Conservation (phyloP, 495 filamentous ascomycete genomes). For the Lasiosphaeriaceae sp. region DNA sequence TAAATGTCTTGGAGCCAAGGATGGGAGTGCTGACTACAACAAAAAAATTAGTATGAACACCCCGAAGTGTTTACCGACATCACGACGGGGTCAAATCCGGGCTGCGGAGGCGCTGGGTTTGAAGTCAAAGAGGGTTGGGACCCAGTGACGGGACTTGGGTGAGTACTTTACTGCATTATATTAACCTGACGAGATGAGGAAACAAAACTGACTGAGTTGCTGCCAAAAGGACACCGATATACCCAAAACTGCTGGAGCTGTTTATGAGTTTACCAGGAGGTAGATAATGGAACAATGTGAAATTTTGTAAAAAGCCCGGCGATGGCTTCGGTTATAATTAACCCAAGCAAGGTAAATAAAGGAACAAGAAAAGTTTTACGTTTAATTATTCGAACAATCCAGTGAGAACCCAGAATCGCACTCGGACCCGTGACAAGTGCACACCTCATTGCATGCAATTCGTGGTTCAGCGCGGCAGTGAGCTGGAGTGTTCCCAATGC, state of each 20-base stretch:
- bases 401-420: too few species aligned
- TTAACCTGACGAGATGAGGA: not conserved
- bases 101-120: constrained; percentile 58
- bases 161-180: constrained; percentile 5
- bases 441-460: too few species aligned
- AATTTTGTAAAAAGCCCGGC: too few species aligned
- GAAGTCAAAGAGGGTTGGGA: constrained; percentile 54
- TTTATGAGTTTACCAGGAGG: constrained; percentile 30
- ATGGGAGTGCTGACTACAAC: not conserved
- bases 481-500: too few species aligned
- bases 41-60: constrained; percentile 47
- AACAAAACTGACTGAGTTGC: not conserved
- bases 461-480: too few species aligned
- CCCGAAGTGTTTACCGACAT: constrained; percentile 61
- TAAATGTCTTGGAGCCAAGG: not conserved
- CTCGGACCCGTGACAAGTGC: too few species aligned
- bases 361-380: too few species aligned
- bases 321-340: too few species aligned
- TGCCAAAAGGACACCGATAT: constrained; percentile 26
- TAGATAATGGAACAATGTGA: too few species aligned
- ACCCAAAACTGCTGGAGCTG: constrained; percentile 32
- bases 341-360: too few species aligned
- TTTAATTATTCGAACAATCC: too few species aligned
- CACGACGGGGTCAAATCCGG: constrained; percentile 54
- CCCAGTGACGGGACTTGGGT: constrained; percentile 59